Evolutionary conservation across 257 asterid genomes (phyloP), one percentile per base, ranked within the genome.

Genomic region (Ajuga chamaepitys): DNA sequence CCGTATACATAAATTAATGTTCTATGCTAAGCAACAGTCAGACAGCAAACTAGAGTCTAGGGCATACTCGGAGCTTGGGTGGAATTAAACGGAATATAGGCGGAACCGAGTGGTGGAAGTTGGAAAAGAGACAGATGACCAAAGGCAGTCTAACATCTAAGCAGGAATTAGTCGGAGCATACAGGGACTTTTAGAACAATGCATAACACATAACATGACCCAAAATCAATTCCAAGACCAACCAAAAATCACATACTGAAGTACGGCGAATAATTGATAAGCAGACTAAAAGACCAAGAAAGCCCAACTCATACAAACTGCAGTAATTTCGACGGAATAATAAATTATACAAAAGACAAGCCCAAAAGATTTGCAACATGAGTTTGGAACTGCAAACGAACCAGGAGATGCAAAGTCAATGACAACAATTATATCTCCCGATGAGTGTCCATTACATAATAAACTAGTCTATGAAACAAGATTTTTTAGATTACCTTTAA

Each of bases 291-390:
- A 58, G 59, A 67, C 58, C 14, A 16, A 72, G 69, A 55, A 67
- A 20, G 63, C 55, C 75, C 62, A 72, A 67, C 79, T 46, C 74
- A 65, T 53, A 78, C 80, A 76, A 72, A 71, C 68, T 46, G 68
- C 48, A 71, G 83, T 78, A 68, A 80, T 61, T 80, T 66, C 55
- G 60, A 52, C 61, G 68, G 62, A n/a, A n/a, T n/a, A 68, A 65
- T 61, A 79, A 77, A 80, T 66, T 77, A 80, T 81, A 76, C 66
- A 53, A 28, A n/a, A 58, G 51, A 62, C 71, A 73, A 77, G 42
- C 70, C 79, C 77, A 82, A 72, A 75, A 79, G 40, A 58, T 21
- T 63, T 47, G 67, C 54, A 58, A 66, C 28, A 84, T 75, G 30
- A 71, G 65, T 63, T 74, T 67, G 68, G 63, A 62, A 75, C 73